A percentile compares a stretch with the other conserved stretches of the same genome.
These are phyloP conservation scores for Fusarium euwallaceae DNA, from an alignment of 2,329 filamentous ascomycete genomes.

Conservation along the genomic window DNA sequence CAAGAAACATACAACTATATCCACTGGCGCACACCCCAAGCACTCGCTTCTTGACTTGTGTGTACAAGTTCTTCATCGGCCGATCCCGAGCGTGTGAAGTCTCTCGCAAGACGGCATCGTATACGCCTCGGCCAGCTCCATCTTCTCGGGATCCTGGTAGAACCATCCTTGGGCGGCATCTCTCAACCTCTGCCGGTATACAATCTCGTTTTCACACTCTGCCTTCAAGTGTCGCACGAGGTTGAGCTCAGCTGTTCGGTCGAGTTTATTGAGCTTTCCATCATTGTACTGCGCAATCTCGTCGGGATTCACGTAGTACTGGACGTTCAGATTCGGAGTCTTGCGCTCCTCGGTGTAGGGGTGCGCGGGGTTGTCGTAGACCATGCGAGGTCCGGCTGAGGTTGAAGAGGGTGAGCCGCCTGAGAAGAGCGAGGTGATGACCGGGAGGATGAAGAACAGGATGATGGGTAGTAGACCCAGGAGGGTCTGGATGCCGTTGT, in stretches of 20 bases:
- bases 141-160: conserved; percentile 82
- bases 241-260: conserved; percentile 80
- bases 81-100: conserved; percentile 58
- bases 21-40: neutral
- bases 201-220: conserved; percentile 81
- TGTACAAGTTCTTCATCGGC: conserved; percentile 36
- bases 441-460: conserved; percentile 87
- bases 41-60: neutral
- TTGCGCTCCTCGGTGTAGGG: conserved; percentile 82
- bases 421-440: conserved; percentile 84
- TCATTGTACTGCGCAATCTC: conserved; percentile 80
- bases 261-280: conserved; percentile 79
- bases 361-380: conserved; percentile 77
- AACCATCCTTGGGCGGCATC: conserved; percentile 92
- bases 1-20: conserved; percentile 37
- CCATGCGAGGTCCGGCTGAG: conserved; percentile 74
- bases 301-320: conserved; percentile 86
- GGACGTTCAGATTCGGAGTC: conserved; percentile 77
- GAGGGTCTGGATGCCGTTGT: conserved; percentile 70
- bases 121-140: conserved; percentile 74
- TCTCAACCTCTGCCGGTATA: conserved; percentile 73
- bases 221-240: conserved; percentile 76
- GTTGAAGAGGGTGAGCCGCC: conserved; percentile 52
- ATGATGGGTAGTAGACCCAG: conserved; percentile 88
- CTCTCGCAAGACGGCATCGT: conserved; percentile 67